Percentiles rank a stretch among this genome's conserved stretches.
Conservation (phyloP, 768 basidiomycete genomes). For the Vishniacozyma victoriae region DNA sequence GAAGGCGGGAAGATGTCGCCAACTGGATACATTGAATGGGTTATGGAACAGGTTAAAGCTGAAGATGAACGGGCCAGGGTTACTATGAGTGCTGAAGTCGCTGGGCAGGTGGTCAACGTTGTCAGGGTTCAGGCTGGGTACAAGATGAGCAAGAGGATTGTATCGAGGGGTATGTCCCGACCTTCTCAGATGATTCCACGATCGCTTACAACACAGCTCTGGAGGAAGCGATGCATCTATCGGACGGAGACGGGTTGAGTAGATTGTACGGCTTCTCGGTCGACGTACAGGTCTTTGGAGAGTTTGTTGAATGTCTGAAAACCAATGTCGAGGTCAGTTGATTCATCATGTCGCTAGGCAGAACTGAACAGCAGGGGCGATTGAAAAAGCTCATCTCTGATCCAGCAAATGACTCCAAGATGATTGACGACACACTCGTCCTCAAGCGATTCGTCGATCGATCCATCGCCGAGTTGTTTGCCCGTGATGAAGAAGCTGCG, state of each 20-base stretch:
- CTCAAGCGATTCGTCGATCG: constrained; percentile 38
- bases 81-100: constrained; percentile 13
- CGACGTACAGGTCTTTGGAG: constrained; percentile 20
- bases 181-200: not conserved
- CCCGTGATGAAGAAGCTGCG: not conserved
- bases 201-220: constrained; percentile 17
- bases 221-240: constrained; percentile 40
- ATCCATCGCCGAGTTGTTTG: constrained; percentile 28
- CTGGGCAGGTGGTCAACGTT: constrained; percentile 15
- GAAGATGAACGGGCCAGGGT: constrained; percentile 21
- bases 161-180: constrained; percentile 22
- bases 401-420: constrained; percentile 40
- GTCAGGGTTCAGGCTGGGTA: constrained; percentile 18
- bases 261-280: constrained; percentile 28
- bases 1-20: constrained; percentile 11
- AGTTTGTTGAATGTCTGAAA: constrained; percentile 24
- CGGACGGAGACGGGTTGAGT: constrained; percentile 18
- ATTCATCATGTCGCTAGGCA: too few relatives aligned
- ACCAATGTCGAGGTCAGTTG: constrained; percentile 30
- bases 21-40: constrained; percentile 34
- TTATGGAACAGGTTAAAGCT: constrained; percentile 27
- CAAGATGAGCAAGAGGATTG: constrained; percentile 18
- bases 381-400: constrained; percentile 37
- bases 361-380: constrained; percentile 7
- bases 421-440: constrained; percentile 38